Conservation (phyloP, 169 alveolate genomes). For the Perkinsus chesapeaki region DNA sequence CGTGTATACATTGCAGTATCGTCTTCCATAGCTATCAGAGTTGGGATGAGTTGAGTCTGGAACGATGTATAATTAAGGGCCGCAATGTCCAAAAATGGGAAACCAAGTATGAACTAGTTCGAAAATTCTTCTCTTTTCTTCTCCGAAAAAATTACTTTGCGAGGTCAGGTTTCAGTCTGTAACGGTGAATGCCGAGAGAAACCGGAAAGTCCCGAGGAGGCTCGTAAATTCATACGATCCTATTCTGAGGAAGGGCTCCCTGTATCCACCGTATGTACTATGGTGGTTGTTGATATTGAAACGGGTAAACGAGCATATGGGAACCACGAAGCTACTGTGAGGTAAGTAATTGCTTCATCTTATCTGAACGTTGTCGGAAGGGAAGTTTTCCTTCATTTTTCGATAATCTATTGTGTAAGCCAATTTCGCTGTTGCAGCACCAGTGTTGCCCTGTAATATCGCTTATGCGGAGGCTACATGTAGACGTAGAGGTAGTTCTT, state of each 20-base stretch:
- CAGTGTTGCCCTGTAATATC: no score
- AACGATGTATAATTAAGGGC: no score
- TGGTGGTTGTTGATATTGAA: neutral
- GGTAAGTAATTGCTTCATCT: neutral
- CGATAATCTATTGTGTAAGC: no score
- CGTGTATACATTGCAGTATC: no score
- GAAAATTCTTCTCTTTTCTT: neutral
- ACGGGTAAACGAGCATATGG: neutral
- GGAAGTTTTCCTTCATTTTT: no score
- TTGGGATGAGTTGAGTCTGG: no score
- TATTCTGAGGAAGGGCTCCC: neutral
- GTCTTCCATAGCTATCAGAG: neutral
- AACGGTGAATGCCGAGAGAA: neutral
- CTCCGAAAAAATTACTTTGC: neutral
- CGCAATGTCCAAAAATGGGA: neutral
- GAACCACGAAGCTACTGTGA: neutral
- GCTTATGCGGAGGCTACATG: no score
- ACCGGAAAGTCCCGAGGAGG: neutral
- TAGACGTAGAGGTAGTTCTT: no score
- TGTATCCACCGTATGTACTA: neutral
- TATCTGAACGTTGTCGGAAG: no score
- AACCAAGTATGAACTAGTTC: neutral
- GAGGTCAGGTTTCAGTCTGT: neutral
- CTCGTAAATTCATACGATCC: neutral
- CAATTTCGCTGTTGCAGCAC: no score